A percentile compares a stretch with the other conserved stretches of the same genome.
Conservation (phyloP, 2,329 filamentous ascomycete genomes). For the Bipolaris zeicola region DNA sequence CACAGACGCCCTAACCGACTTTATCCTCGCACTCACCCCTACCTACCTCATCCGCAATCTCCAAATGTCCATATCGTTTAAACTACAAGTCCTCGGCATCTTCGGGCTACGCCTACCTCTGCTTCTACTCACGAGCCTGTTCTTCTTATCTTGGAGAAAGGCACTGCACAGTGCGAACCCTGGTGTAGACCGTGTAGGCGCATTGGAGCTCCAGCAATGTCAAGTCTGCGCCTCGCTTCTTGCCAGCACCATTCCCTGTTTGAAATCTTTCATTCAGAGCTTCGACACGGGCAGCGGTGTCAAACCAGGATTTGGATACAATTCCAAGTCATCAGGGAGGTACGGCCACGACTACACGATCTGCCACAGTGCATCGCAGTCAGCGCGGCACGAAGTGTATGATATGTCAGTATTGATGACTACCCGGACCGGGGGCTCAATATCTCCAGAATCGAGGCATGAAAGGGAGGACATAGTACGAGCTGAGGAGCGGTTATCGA, state of each 20-base stretch:
- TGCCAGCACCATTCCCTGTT: background rate
- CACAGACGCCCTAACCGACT: slow-evolving; percentile 31
- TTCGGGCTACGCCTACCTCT: slow-evolving; percentile 35
- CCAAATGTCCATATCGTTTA: slow-evolving; percentile 32
- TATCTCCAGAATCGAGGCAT: background rate
- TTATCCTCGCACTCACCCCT: slow-evolving; percentile 28
- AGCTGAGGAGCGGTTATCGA: background rate
- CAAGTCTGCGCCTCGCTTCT: background rate
- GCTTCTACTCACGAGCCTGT: slow-evolving; percentile 8
- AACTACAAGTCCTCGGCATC: slow-evolving; percentile 34
- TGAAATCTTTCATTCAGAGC: background rate
- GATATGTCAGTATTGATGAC: background rate
- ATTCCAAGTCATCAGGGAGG: background rate
- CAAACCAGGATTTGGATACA: background rate
- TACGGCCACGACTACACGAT: background rate
- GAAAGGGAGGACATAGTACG: background rate
- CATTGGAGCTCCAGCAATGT: background rate
- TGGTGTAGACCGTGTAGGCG: background rate
- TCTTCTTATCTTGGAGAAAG: background rate
- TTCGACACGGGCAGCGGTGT: background rate
- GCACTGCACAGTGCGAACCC: background rate
- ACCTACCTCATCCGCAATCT: slow-evolving; percentile 33
- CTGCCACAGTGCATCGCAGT: background rate
- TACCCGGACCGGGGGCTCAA: background rate
- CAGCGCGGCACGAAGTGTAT: background rate